A percentile compares a stretch with the other conserved stretches of the same genome.
Evolutionary conservation across 164 flowering plant species (phyloP).

Genomic region (Malania oleifera): DNA sequence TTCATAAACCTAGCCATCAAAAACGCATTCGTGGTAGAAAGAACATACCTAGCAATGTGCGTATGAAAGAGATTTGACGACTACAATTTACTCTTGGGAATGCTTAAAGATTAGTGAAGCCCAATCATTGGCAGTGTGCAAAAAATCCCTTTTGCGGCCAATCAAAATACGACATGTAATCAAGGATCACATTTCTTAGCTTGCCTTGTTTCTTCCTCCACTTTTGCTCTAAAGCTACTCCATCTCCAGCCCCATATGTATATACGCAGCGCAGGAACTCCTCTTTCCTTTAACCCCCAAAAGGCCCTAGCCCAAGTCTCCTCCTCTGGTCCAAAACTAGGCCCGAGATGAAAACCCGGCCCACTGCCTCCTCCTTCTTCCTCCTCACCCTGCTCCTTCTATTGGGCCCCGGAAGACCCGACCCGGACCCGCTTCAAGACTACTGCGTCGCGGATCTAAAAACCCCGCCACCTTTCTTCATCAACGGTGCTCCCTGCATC

Average conservation of each 20-base stretch:
- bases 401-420: slow-evolving; percentile 23
- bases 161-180: not conserved
- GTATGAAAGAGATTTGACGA: no score
- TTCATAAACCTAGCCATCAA: no score
- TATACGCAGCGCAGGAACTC: not conserved
- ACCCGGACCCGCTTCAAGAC: slow-evolving; percentile 67
- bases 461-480: slow-evolving; percentile 14
- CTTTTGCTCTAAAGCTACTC: slow-evolving; percentile 43
- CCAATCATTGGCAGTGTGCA: not conserved
- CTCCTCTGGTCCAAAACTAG: no score
- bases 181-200: slow-evolving; percentile 13
- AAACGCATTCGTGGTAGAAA: no score
- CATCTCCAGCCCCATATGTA: slow-evolving; percentile 1
- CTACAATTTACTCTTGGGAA: no score
- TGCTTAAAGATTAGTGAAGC: not conserved
- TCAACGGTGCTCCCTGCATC: slow-evolving; percentile 55
- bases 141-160: not conserved
- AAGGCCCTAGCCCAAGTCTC: no score
- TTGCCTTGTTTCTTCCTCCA: slow-evolving; percentile 27
- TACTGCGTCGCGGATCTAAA: slow-evolving; percentile 39
- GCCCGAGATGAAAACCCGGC: slow-evolving; percentile 13
- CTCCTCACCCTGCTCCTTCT: slow-evolving; percentile 16
- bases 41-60: no score
- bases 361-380: not conserved
- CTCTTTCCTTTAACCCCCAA: not conserved